Evolutionary conservation across 164 flowering plant species (phyloP).

Genomic region (Chimonanthus salicifolius): DNA sequence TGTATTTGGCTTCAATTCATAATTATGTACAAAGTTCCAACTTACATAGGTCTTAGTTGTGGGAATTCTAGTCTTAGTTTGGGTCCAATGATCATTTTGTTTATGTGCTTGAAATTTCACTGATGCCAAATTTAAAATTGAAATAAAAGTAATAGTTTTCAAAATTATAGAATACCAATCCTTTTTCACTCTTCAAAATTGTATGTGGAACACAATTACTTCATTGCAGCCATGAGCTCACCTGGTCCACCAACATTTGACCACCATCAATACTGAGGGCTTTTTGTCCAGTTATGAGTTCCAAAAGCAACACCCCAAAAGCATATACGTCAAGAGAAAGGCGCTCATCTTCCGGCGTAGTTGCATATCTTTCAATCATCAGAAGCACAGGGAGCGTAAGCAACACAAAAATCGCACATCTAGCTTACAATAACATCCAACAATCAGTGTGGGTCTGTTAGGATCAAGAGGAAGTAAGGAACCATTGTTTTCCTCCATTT

Average conservation of each 20-base stretch:
- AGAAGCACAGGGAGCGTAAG: neutral
- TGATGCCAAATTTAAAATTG: neutral
- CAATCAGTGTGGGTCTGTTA: neutral
- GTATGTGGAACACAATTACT: neutral
- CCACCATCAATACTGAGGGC: conserved; percentile 7
- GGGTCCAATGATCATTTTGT: too few relatives aligned
- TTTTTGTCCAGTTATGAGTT: conserved; percentile 37
- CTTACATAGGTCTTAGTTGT: too few relatives aligned
- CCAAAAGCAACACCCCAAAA: conserved; percentile 38
- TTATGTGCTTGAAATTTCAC: neutral
- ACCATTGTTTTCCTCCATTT: too few relatives aligned
- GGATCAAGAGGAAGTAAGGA: too few relatives aligned
- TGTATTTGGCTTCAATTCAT: too few relatives aligned
- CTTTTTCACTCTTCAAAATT: neutral
- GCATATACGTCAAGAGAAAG: conserved; percentile 28
- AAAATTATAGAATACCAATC: neutral
- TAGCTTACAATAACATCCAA: neutral
- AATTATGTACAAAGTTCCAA: too few relatives aligned
- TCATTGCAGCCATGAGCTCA: conserved; percentile 10
- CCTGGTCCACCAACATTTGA: conserved; percentile 29
- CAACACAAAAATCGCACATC: neutral
- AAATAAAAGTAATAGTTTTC: neutral
- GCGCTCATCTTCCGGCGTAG: conserved; percentile 13
- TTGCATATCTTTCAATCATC: conserved; percentile 15
- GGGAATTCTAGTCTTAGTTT: too few relatives aligned